A percentile compares a stretch with the other conserved stretches of the same genome.
Conservation (phyloP, 1,284 basidiomycete genomes). For the Tilletia indica region DNA sequence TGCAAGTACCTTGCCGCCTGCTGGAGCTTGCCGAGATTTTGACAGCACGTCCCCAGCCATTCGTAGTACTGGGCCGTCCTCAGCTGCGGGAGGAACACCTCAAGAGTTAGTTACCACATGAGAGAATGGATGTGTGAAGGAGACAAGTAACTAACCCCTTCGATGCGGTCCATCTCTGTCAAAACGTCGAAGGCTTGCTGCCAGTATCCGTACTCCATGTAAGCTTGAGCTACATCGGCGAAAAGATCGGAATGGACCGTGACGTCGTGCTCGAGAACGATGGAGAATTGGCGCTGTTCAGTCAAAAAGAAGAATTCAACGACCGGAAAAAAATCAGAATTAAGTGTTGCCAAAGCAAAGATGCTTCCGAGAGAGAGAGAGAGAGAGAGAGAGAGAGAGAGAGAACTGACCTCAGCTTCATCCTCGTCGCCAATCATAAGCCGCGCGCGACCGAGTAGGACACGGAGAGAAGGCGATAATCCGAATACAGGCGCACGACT, state of each 20-base stretch:
- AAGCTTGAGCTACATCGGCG: constrained; percentile 78
- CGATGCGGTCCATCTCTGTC: constrained; percentile 69
- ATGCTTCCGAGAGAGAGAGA: background rate
- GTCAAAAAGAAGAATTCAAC: constrained; percentile 1
- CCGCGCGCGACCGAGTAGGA: constrained; percentile 80
- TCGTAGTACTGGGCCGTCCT: constrained; percentile 18
- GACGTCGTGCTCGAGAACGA: constrained; percentile 70
- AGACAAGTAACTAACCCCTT: constrained; percentile 61
- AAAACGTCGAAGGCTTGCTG: constrained; percentile 75
- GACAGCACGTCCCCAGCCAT: constrained; percentile 42
- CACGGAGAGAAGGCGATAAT: constrained; percentile 77
- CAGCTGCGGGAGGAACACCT: background rate
- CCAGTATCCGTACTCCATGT: constrained; percentile 72
- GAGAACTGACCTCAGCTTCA: constrained; percentile 69
- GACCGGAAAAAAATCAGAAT: background rate
- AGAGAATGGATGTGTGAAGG: background rate
- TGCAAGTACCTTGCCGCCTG: constrained; percentile 40
- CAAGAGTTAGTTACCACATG: background rate
- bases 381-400: background rate
- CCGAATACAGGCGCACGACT: constrained; percentile 59
- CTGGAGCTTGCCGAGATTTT: constrained; percentile 34
- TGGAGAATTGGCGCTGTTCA: constrained; percentile 69
- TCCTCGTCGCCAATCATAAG: constrained; percentile 76
- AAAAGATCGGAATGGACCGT: constrained; percentile 75
- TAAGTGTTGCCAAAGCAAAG: too few species aligned